A percentile compares a stretch with the other conserved stretches of the same genome.
These are phyloP conservation scores for Cryptosporidium viatorum DNA, from an alignment of 169 alveolate species.

Conservation along the genomic window DNA sequence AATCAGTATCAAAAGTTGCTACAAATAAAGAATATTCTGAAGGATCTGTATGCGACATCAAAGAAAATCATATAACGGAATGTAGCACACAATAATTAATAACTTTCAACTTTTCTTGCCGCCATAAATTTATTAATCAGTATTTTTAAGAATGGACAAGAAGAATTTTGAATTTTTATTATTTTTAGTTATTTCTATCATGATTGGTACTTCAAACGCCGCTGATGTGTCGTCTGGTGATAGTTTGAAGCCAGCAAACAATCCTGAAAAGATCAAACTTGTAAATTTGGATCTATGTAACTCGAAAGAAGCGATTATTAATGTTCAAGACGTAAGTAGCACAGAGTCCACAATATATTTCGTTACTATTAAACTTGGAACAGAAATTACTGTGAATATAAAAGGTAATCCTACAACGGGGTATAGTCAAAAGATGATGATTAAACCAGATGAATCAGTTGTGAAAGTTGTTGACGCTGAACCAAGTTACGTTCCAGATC, in stretches of 20 bases:
- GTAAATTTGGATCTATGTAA: background rate
- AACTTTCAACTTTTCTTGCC: background rate
- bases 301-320: background rate
- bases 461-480: background rate
- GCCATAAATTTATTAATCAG: background rate
- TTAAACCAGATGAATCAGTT: constrained; percentile 2
- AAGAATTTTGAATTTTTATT: background rate
- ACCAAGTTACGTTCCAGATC: constrained; percentile 15
- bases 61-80: constrained; percentile 8
- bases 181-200: background rate
- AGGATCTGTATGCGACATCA: background rate
- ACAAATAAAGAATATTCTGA: background rate
- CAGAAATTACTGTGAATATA: background rate
- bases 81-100: constrained; percentile 22
- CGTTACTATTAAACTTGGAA: background rate
- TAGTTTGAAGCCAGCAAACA: background rate
- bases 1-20: background rate
- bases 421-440: constrained; percentile 12
- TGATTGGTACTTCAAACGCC: background rate
- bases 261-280: background rate
- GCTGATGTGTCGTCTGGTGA: background rate
- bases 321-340: background rate
- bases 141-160: background rate
- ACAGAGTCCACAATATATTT: no score
- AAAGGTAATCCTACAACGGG: constrained; percentile 70